These are phyloP conservation scores for Bryoglossum gracile DNA, from an alignment of 495 filamentous ascomycete species.

Conservation along the genomic window DNA sequence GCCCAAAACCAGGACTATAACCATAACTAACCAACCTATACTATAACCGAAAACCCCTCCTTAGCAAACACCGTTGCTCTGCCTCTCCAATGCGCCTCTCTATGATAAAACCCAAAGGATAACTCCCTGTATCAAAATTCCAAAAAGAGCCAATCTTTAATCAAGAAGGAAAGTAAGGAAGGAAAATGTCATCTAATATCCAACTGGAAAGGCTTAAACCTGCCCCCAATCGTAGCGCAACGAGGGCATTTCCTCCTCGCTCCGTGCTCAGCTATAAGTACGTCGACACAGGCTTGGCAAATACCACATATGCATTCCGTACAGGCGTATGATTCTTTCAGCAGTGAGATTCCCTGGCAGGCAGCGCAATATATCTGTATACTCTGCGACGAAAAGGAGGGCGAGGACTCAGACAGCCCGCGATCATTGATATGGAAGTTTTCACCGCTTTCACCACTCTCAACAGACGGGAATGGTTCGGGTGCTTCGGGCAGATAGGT, in stretches of 20 bases:
- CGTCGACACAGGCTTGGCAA: constrained; percentile 76
- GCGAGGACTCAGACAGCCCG: constrained; percentile 47
- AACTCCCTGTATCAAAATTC: background rate
- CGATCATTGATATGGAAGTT: constrained; percentile 58
- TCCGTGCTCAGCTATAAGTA: constrained; percentile 59
- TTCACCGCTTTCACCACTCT: constrained; percentile 51
- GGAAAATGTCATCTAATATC: constrained; percentile 23
- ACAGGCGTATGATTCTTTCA: constrained; percentile 81
- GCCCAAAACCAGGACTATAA: too few relatives aligned
- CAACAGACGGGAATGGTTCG: constrained; percentile 81
- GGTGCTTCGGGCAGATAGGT: constrained; percentile 55
- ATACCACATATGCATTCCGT: constrained; percentile 92
- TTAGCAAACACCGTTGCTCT: background rate
- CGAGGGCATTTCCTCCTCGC: constrained; percentile 55
- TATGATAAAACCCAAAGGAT: constrained; percentile 11
- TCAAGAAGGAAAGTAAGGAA: background rate
- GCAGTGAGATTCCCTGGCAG: constrained; percentile 62
- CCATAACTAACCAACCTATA: background rate
- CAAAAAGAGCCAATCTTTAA: background rate
- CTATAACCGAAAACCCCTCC: background rate
- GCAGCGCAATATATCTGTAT: constrained; percentile 85
- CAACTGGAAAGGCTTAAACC: constrained; percentile 54
- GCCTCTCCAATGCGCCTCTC: constrained; percentile 16
- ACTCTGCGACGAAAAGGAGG: constrained; percentile 46
- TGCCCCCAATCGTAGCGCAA: constrained; percentile 58